Percentiles rank a stretch among this genome's conserved stretches.
Evolutionary conservation across 1,284 basidiomycete species (phyloP).

Genomic region (Ustilago cynodontis): DNA sequence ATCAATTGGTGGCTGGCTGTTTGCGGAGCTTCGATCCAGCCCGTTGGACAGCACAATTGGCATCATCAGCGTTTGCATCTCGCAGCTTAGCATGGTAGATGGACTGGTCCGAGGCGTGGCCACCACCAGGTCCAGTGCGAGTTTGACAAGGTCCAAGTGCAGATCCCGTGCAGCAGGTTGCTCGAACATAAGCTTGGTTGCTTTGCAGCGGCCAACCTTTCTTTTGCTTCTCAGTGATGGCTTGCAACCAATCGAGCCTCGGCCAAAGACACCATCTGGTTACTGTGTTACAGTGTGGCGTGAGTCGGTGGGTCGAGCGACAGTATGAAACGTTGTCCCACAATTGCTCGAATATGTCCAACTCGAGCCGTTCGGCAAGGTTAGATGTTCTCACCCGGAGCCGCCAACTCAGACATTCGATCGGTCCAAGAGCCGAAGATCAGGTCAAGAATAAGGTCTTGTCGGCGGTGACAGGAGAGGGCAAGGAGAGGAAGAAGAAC

Average conservation of each 20-base stretch:
- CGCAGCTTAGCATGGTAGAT: neutral
- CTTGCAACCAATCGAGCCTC: neutral
- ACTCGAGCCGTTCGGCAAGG: neutral
- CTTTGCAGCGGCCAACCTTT: neutral
- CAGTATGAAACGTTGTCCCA: neutral
- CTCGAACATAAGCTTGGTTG: neutral
- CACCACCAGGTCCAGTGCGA: neutral
- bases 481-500: neutral
- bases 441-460: too few relatives aligned
- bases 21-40: neutral
- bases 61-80: neutral
- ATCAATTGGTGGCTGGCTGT: neutral
- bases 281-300: neutral
- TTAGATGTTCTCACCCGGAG: constrained; percentile 5
- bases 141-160: too few relatives aligned
- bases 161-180: neutral
- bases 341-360: neutral
- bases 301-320: neutral
- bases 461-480: too few relatives aligned
- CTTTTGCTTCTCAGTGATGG: neutral
- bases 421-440: neutral
- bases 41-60: neutral
- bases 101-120: neutral
- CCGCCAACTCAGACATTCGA: neutral
- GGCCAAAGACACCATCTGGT: neutral